phyloP scores from a whole-genome alignment of 768 basidiomycete genomes.

The Tylopilus rubrobrunneus region DNA sequence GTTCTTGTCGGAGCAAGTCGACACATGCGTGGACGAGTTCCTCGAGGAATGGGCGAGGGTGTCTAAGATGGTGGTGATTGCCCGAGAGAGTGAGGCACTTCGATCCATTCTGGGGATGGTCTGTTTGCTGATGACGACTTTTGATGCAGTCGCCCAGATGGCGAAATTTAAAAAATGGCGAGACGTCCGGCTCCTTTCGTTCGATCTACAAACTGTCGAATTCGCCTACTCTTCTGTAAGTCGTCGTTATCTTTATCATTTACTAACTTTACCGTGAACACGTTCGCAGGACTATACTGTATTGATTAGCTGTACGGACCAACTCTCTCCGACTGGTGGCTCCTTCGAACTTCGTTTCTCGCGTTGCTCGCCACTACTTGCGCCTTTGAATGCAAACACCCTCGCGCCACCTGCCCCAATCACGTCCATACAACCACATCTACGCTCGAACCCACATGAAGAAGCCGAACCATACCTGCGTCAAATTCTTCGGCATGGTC shows the following conservation, averaged over 20 bases:
- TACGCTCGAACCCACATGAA: slow-evolving; percentile 66
- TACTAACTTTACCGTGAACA: background rate
- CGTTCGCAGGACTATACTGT: slow-evolving; percentile 63
- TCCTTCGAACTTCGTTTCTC: slow-evolving; percentile 75
- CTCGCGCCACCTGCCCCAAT: slow-evolving; percentile 27
- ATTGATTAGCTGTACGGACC: slow-evolving; percentile 74
- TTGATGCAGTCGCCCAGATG: slow-evolving; percentile 71
- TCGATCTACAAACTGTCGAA: slow-evolving; percentile 90
- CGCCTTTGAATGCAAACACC: slow-evolving; percentile 11
- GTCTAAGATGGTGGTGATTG: slow-evolving; percentile 92
- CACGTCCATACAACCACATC: slow-evolving; percentile 26
- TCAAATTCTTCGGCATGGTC: slow-evolving; percentile 64
- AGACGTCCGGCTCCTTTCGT: slow-evolving; percentile 80
- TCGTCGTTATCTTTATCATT: background rate
- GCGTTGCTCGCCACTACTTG: slow-evolving; percentile 32
- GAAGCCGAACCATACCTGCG: slow-evolving; percentile 75
- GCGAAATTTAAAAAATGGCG: slow-evolving; percentile 65
- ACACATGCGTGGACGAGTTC: slow-evolving; percentile 87
- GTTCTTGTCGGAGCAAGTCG: slow-evolving; percentile 82
- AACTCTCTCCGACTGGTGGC: slow-evolving; percentile 62
- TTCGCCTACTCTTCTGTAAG: slow-evolving; percentile 71
- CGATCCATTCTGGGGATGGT: background rate
- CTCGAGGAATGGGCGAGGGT: slow-evolving; percentile 90
- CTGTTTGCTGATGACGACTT: background rate
- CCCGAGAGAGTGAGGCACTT: slow-evolving; percentile 66